phyloP scores from a whole-genome alignment of 2,329 filamentous ascomycete species.

The Bisporella sp. region DNA sequence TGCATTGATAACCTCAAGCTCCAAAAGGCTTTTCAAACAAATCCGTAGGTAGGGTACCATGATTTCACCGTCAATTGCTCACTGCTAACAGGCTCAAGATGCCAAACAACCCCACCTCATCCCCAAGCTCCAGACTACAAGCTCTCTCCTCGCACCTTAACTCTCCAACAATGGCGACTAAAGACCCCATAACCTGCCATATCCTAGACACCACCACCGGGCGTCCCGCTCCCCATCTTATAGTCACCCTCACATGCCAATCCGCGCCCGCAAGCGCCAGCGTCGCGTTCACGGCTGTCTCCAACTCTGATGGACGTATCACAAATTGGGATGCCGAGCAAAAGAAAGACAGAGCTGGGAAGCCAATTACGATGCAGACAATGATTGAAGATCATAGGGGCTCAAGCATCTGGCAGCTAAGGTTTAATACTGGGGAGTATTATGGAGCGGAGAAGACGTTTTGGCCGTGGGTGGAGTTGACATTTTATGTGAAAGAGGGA shows the following conservation, averaged over 20 bases:
- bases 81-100: too few species aligned
- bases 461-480: constrained; percentile 49
- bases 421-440: constrained; percentile 67
- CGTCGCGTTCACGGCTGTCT: constrained; percentile 55
- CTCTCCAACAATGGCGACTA: constrained; percentile 5
- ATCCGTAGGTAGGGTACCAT: too few species aligned
- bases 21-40: too few species aligned
- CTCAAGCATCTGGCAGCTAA: constrained; percentile 52
- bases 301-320: constrained; percentile 72
- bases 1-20: too few species aligned
- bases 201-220: constrained; percentile 77
- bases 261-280: constrained; percentile 21
- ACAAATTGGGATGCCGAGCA: constrained; percentile 45
- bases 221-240: constrained; percentile 58
- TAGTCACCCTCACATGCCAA: constrained; percentile 40
- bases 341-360: not conserved
- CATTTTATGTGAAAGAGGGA: constrained; percentile 41
- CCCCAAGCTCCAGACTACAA: not conserved
- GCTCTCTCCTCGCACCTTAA: constrained; percentile 10
- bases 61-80: too few species aligned
- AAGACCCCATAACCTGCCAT: constrained; percentile 74
- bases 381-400: constrained; percentile 21
- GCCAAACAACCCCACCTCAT: too few species aligned
- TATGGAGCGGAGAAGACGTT: constrained; percentile 57
- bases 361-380: constrained; percentile 10